Evolutionary conservation across 345 rosid species (phyloP).

Genomic region (Bruguiera gymnorhiza): DNA sequence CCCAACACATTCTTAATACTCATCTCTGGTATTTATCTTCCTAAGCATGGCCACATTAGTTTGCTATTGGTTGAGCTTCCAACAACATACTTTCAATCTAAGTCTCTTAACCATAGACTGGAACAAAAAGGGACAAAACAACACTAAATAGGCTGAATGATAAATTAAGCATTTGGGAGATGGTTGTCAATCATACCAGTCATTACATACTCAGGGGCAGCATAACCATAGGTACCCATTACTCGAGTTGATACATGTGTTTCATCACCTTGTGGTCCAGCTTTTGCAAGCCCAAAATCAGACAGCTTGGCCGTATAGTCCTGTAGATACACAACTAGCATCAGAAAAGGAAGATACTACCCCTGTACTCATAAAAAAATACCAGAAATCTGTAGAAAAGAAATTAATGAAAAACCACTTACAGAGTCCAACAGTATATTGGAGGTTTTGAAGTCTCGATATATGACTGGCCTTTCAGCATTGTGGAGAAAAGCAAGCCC

Average conservation of each 20-base stretch:
- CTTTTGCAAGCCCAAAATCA: slow-evolving; percentile 98
- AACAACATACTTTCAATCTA: no score
- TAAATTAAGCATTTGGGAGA: slow-evolving; percentile 1
- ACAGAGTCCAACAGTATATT: slow-evolving; percentile 94
- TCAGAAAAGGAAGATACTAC: background rate
- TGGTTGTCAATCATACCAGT: slow-evolving; percentile 57
- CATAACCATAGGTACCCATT: slow-evolving; percentile 99
- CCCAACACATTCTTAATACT: background rate
- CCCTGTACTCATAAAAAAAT: background rate
- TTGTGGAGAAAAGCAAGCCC: slow-evolving; percentile 98
- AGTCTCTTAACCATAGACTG: no score
- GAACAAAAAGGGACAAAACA: background rate
- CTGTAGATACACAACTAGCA: slow-evolving; percentile 36
- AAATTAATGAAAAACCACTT: slow-evolving; percentile 29
- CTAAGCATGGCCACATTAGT: slow-evolving; percentile 4
- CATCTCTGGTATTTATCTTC: background rate
- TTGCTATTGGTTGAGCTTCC: no score
- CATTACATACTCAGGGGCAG: slow-evolving; percentile 97
- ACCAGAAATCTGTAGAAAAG: slow-evolving; percentile 2
- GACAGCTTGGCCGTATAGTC: slow-evolving; percentile 95
- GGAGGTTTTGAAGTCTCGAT: slow-evolving; percentile 95
- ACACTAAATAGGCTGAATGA: background rate
- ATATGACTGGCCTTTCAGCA: slow-evolving; percentile 93
- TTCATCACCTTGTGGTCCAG: slow-evolving; percentile 98
- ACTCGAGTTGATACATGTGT: slow-evolving; percentile 97